These are phyloP conservation scores for Neospermospora avenae DNA, from an alignment of 2,329 filamentous ascomycete genomes.

Conservation along the genomic window DNA sequence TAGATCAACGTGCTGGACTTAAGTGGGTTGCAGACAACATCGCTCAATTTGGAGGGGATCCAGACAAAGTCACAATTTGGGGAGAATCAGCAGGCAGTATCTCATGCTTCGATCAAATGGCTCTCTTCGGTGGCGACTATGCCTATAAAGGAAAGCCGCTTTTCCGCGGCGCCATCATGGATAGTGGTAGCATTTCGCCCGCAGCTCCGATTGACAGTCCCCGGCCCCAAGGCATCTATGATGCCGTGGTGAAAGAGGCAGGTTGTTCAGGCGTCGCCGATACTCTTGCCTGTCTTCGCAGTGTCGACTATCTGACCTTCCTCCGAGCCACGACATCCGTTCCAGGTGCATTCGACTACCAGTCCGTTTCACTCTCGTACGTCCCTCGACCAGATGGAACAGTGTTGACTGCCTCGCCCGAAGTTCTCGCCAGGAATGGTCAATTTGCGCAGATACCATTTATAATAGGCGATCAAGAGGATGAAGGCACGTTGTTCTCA, in stretches of 20 bases:
- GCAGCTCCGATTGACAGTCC: slow-evolving; percentile 60
- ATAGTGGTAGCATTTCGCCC: slow-evolving; percentile 63
- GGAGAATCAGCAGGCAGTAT: slow-evolving; percentile 59
- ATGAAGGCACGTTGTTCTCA: slow-evolving; percentile 74
- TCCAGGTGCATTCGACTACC: slow-evolving; percentile 64
- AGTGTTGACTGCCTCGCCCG: slow-evolving; percentile 60
- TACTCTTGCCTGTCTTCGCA: slow-evolving; percentile 64
- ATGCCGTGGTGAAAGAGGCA: slow-evolving; percentile 55
- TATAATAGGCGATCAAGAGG: slow-evolving; percentile 73
- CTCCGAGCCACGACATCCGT: slow-evolving; percentile 67
- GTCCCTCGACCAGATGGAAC: slow-evolving; percentile 70
- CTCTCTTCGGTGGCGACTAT: slow-evolving; percentile 68
- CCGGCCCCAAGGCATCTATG: slow-evolving; percentile 64
- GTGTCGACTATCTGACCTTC: slow-evolving; percentile 55
- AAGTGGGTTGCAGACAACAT: slow-evolving; percentile 80
- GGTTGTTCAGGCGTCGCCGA: slow-evolving; percentile 58
- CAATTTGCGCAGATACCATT: slow-evolving; percentile 58
- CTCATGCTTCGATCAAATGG: slow-evolving; percentile 74
- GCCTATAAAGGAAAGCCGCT: slow-evolving; percentile 71
- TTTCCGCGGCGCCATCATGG: slow-evolving; percentile 77
- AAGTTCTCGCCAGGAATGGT: slow-evolving; percentile 51
- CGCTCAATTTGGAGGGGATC: slow-evolving; percentile 66
- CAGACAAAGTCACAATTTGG: slow-evolving; percentile 42
- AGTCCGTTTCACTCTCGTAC: slow-evolving; percentile 67
- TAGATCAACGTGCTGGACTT: slow-evolving; percentile 69